A percentile compares a stretch with the other conserved stretches of the same genome.
Evolutionary conservation across 768 basidiomycete species (phyloP).

Genomic region (Russula virescens): DNA sequence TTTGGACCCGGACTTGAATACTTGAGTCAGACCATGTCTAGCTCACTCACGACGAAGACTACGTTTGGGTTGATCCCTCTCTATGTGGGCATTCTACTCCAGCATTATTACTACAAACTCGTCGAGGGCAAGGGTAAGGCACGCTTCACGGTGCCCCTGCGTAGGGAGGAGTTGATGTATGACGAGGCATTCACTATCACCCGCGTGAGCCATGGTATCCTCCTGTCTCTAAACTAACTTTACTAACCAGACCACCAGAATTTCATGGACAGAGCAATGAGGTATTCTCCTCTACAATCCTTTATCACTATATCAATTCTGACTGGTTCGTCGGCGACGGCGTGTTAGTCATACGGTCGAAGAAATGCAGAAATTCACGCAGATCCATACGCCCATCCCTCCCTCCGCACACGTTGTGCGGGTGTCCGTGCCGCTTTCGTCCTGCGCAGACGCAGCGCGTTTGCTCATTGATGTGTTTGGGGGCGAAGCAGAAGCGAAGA

Average conservation of each 20-base stretch:
- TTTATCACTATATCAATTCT: background rate
- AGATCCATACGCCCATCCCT: constrained; percentile 76
- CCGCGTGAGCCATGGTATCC: constrained; percentile 40
- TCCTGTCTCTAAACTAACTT: constrained; percentile 16
- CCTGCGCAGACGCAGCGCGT: constrained; percentile 67
- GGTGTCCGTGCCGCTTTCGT: constrained; percentile 63
- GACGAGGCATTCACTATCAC: constrained; percentile 71
- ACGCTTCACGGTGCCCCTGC: constrained; percentile 30
- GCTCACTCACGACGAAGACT: constrained; percentile 54
- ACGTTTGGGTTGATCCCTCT: constrained; percentile 64
- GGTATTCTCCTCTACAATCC: constrained; percentile 39
- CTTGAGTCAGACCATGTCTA: constrained; percentile 26
- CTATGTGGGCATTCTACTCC: constrained; percentile 69
- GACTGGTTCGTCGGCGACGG: background rate
- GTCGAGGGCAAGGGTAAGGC: background rate
- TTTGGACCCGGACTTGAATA: no score
- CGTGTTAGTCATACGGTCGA: constrained; percentile 71
- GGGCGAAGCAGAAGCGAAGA: constrained; percentile 63
- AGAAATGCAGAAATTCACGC: constrained; percentile 74
- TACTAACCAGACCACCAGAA: constrained; percentile 35
- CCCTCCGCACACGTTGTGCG: constrained; percentile 74
- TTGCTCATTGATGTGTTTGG: constrained; percentile 74
- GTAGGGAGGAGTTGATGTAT: constrained; percentile 73
- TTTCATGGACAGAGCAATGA: constrained; percentile 65
- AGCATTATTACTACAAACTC: constrained; percentile 72